Evolutionary conservation across 257 asterid species (phyloP), one percentile per base, ranked within the genome.

Genomic region (Solanum lycopersicoides): DNA sequence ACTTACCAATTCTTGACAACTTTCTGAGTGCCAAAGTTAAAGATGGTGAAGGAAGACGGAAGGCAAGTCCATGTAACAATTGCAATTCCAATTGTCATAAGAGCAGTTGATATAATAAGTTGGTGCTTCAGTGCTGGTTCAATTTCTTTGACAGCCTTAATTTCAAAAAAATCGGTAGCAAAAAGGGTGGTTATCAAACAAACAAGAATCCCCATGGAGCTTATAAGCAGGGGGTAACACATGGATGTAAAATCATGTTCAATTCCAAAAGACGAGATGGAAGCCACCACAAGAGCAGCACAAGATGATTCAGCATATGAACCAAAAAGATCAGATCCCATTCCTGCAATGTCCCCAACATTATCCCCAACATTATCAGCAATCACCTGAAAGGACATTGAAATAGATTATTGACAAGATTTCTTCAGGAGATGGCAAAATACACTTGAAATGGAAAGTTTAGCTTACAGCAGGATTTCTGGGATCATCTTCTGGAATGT

Each of bases 321-420:
- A 28, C 93, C 93, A 83, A 91, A 91, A 76, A 91, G 92, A 90
- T 91, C 93, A 88, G 93, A 91, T 13, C 93, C 93, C 93, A 91
- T 91, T 86, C 89, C 89, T 2, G 89, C 89, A 82, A 87, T 87
- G 77, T 87, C 89, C 47, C 89, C 89, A 69, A 87, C 89, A 71
- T 87, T 87, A 87, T 87, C 89, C 16, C 89, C 89, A n/a, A 87
- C 89, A 5, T 87, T 87, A 39, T 87, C 89, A 47, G 89, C 89
- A 18, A 87, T 87, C 83, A 87, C 89, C 89, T 87, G 89, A 75
- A 69, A 30, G 65, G 50, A n/a, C 20, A 82, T 82, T 50, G 42
- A 50, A 53, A 30, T 44, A 69, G 25, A 50, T 15, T 9, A 47
- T 88, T 44, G 12, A 76, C 34, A 15, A 20, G 7, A 86, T 18